These are phyloP conservation scores for Selaginella moellendorffii DNA, from an alignment of 75 land plant species.

Conservation along the genomic window DNA sequence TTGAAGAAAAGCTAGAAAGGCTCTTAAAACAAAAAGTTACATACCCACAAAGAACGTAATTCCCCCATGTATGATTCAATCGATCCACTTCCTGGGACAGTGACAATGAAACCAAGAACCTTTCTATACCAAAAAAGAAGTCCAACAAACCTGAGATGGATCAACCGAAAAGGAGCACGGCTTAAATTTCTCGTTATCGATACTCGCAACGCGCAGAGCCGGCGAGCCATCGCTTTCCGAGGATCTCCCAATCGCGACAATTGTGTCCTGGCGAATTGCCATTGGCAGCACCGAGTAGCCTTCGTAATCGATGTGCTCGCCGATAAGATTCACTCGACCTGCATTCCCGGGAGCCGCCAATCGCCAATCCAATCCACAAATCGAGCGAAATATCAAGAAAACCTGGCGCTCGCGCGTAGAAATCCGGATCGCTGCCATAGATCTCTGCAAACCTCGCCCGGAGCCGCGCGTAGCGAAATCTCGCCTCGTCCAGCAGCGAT, in stretches of 20 bases:
- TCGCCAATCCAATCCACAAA: too few species aligned
- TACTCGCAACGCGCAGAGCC: conserved; percentile 56
- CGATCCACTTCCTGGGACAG: conserved; percentile 74
- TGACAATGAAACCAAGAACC: neutral
- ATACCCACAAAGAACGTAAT: conserved; percentile 91
- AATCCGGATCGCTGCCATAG: conserved; percentile 51
- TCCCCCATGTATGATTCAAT: conserved; percentile 81
- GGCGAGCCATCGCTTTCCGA: conserved; percentile 24
- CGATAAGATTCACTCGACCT: conserved; percentile 96
- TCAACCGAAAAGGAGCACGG: conserved; percentile 64
- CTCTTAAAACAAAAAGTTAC: neutral
- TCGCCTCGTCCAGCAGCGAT: conserved; percentile 53
- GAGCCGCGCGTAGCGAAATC: conserved; percentile 40
- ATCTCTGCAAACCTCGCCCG: conserved; percentile 44
- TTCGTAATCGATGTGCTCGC: conserved; percentile 96
- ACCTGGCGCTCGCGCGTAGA: conserved; percentile 94
- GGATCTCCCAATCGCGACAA: conserved; percentile 63
- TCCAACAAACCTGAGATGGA: conserved; percentile 20
- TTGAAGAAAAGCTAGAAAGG: conserved; percentile 1
- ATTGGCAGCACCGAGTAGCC: conserved; percentile 96
- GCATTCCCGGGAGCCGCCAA: too few species aligned
- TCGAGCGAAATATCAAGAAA: neutral
- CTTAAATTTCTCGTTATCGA: conserved; percentile 46
- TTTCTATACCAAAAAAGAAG: neutral
- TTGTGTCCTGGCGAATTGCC: conserved; percentile 95